These are phyloP conservation scores for Alternaria ventricosa DNA, from an alignment of 2,329 filamentous ascomycete species.

Conservation along the genomic window DNA sequence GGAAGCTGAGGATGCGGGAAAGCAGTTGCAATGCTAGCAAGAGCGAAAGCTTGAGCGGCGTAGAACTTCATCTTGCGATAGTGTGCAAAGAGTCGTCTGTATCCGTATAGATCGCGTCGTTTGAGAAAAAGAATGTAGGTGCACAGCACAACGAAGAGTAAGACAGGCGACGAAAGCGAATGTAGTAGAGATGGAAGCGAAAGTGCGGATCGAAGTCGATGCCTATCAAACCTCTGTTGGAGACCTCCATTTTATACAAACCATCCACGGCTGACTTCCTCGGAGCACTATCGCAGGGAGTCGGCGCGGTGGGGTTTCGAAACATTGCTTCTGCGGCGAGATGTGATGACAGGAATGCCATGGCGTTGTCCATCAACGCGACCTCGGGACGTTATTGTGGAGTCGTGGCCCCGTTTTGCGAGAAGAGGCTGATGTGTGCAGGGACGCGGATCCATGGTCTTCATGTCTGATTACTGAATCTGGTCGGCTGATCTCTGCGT, in stretches of 20 bases:
- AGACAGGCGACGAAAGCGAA: neutral
- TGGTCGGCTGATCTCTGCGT: neutral
- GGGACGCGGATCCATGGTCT: neutral
- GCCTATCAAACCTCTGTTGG: neutral
- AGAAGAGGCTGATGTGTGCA: neutral
- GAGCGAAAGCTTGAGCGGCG: conserved; percentile 19
- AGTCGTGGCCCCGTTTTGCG: neutral
- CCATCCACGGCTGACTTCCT: neutral
- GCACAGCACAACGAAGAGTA: conserved; percentile 26
- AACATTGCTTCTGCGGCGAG: neutral
- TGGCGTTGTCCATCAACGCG: neutral
- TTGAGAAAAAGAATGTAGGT: conserved; percentile 19
- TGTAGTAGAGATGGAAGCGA: conserved; percentile 3
- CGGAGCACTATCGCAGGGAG: neutral
- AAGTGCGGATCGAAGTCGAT: conserved; percentile 12
- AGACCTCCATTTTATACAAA: neutral
- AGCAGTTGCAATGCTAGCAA: conserved; percentile 31
- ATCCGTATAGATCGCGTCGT: neutral
- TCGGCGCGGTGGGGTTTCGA: neutral
- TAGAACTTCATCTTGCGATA: conserved; percentile 35
- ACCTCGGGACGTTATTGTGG: neutral
- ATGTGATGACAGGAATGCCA: neutral
- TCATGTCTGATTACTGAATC: neutral
- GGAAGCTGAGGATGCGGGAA: conserved; percentile 28
- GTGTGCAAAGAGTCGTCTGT: neutral